Evolutionary conservation across 345 rosid species (phyloP).

Genomic region (Citrus sinensis): DVS_A1.0 CM039163.1:46506001-46506500

Average conservation of each 20-base stretch:
- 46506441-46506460: neutral
- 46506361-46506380: neutral
- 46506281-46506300: neutral
- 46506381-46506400: neutral
- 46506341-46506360: neutral
- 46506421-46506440: neutral
- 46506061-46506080: neutral
- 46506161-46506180: neutral
- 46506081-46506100: neutral
- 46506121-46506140: neutral
- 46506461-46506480: neutral
- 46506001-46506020: neutral
- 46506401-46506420: neutral
- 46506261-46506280: neutral
- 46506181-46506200: neutral
- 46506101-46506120: neutral
- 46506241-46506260: neutral
- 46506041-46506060: neutral
- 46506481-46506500: neutral
- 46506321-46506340: neutral
- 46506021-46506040: neutral
- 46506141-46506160: neutral
- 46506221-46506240: neutral
- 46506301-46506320: neutral
- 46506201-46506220: neutral